These are phyloP conservation scores for Rubroshorea leprosula DNA, from an alignment of 345 rosid species.

Conservation along the genomic window DNA sequence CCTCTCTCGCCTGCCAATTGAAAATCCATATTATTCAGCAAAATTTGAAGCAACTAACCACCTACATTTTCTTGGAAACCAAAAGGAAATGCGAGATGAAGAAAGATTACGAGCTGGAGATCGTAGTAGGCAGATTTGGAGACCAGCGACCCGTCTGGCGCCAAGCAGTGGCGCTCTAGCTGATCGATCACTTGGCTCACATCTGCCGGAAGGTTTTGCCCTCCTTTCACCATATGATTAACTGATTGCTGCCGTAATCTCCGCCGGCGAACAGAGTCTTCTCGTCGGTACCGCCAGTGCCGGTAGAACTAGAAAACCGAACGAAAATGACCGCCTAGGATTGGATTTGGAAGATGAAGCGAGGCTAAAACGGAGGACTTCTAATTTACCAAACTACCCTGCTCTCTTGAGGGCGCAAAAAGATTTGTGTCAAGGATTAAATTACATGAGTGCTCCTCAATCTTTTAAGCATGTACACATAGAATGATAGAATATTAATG, in stretches of 20 bases:
- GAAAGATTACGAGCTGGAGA: conserved; percentile 68
- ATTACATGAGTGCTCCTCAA: neutral
- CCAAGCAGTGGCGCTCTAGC: conserved; percentile 94
- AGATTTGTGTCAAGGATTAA: neutral
- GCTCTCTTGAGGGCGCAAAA: neutral
- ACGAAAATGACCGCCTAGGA: neutral
- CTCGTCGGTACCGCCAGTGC: neutral
- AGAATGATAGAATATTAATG: too few relatives aligned
- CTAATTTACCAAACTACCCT: neutral
- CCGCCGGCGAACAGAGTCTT: neutral
- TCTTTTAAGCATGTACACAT: neutral
- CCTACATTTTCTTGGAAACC: neutral
- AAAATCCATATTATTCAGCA: neutral
- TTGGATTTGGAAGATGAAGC: neutral
- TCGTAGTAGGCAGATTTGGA: conserved; percentile 81
- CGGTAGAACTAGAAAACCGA: neutral
- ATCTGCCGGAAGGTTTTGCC: conserved; percentile 69
- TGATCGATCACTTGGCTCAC: conserved; percentile 78
- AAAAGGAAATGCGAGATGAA: conserved; percentile 11
- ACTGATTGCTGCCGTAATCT: neutral
- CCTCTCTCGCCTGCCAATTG: conserved; percentile 81
- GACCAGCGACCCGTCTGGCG: conserved; percentile 91
- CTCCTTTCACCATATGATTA: conserved; percentile 50
- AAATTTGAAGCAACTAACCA: neutral
- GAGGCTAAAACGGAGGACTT: neutral